These are phyloP conservation scores for Scedosporium aurantiacum DNA, from an alignment of 2,329 filamentous ascomycete species.

Conservation along the genomic window DNA sequence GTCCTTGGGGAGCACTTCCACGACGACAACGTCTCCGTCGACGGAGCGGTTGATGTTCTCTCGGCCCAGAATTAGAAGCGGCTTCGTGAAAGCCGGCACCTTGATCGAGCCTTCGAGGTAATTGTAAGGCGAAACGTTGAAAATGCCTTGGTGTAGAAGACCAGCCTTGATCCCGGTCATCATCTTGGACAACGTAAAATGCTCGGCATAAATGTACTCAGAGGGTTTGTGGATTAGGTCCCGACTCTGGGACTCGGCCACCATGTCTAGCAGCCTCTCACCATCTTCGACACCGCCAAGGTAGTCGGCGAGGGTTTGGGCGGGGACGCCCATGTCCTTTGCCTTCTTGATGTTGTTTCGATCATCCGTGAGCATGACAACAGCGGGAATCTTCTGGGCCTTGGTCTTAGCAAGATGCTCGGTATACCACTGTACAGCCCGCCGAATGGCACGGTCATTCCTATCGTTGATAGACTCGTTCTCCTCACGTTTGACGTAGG, in stretches of 20 bases:
- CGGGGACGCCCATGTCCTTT: conserved; percentile 60
- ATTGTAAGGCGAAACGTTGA: conserved; percentile 96
- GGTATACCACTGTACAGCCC: conserved; percentile 80
- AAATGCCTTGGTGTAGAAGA: conserved; percentile 84
- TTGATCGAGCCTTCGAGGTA: conserved; percentile 90
- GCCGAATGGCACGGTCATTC: conserved; percentile 84
- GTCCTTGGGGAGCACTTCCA: conserved; percentile 84
- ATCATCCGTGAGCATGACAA: conserved; percentile 93
- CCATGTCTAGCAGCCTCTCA: conserved; percentile 83
- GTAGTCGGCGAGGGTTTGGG: conserved; percentile 61
- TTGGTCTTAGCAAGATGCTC: conserved; percentile 63
- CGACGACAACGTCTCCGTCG: conserved; percentile 83
- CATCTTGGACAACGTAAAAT: conserved; percentile 81
- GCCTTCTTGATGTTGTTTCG: conserved; percentile 77
- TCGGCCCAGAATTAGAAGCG: conserved; percentile 75
- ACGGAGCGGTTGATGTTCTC: conserved; percentile 95
- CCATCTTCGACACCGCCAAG: conserved; percentile 75
- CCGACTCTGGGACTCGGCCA: conserved; percentile 65
- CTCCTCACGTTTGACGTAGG: conserved; percentile 61
- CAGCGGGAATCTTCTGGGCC: conserved; percentile 52
- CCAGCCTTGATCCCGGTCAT: conserved; percentile 87
- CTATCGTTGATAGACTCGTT: conserved; percentile 92
- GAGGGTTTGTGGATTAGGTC: conserved; percentile 50
- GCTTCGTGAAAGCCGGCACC: conserved; percentile 80
- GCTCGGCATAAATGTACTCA: conserved; percentile 77